phyloP scores from a whole-genome alignment of 2,329 filamentous ascomycete species.

The Apiospora rasikravindrae region DNA sequence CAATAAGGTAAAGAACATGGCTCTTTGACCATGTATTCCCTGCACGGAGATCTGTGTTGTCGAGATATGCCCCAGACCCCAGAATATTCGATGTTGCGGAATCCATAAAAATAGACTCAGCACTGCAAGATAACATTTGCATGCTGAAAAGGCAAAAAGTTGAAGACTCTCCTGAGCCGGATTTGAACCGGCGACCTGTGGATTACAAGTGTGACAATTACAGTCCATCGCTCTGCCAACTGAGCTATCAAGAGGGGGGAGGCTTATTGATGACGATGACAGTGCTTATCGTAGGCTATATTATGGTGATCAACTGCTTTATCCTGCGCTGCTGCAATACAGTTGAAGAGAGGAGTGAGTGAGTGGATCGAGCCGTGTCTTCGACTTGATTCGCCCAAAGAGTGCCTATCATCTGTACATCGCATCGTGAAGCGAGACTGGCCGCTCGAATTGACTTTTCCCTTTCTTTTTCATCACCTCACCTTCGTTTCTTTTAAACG shows the following conservation, averaged over 20 bases:
- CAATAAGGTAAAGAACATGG: background rate
- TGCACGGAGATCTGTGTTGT: background rate
- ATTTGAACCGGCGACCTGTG: slow-evolving; percentile 17
- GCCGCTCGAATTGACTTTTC: background rate
- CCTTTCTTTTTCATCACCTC: background rate
- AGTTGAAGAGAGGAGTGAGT: too few relatives aligned
- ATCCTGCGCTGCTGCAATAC: background rate
- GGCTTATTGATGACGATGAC: background rate
- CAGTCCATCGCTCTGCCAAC: slow-evolving; percentile 17
- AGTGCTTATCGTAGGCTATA: background rate
- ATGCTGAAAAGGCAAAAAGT: background rate
- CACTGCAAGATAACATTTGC: too few relatives aligned
- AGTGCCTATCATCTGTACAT: background rate
- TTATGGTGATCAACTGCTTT: accelerated
- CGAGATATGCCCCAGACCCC: background rate
- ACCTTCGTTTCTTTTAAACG: background rate
- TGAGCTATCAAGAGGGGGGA: background rate
- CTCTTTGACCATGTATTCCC: background rate
- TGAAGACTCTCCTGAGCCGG: background rate
- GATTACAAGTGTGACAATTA: slow-evolving; percentile 6
- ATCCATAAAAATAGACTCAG: background rate
- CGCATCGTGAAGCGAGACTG: background rate
- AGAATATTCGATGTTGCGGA: background rate
- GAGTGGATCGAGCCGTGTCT: background rate
- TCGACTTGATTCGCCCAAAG: background rate